These are phyloP conservation scores for Paxillus rubicundulus DNA, from an alignment of 768 basidiomycete genomes.

Conservation along the genomic window DNA sequence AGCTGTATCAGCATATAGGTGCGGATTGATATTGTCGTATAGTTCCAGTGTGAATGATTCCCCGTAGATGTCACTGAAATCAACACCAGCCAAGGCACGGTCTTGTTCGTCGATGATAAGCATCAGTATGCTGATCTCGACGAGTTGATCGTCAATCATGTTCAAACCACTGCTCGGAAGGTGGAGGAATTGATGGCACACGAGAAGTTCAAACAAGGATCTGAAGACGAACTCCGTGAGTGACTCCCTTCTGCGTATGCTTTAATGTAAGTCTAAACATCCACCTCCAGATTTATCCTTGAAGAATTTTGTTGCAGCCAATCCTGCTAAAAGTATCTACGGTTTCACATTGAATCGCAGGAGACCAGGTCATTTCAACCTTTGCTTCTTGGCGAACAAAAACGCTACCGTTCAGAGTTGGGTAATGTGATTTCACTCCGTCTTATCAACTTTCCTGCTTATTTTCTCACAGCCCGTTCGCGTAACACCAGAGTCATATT, in stretches of 20 bases:
- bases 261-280: not conserved
- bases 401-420: slow-evolving; percentile 87
- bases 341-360: slow-evolving; percentile 91
- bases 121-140: slow-evolving; percentile 93
- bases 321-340: slow-evolving; percentile 93
- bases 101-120: slow-evolving; percentile 69
- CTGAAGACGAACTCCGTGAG: slow-evolving; percentile 90
- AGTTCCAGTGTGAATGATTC: slow-evolving; percentile 8
- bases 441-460: not conserved
- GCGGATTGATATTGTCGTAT: slow-evolving; percentile 22
- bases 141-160: slow-evolving; percentile 94
- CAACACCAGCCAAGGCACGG: slow-evolving; percentile 68
- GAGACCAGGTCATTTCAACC: slow-evolving; percentile 88
- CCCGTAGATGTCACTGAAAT: slow-evolving; percentile 73
- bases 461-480: slow-evolving; percentile 64
- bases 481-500: slow-evolving; percentile 85
- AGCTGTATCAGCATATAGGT: slow-evolving; percentile 96
- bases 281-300: slow-evolving; percentile 68
- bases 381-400: slow-evolving; percentile 92
- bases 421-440: slow-evolving; percentile 43
- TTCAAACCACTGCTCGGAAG: slow-evolving; percentile 89
- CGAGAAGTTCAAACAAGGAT: slow-evolving; percentile 89
- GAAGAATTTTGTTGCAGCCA: slow-evolving; percentile 88
- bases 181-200: slow-evolving; percentile 94
- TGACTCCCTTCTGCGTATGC: slow-evolving; percentile 12